Evolutionary conservation across 805 yeast genomes (phyloP).

Genomic region (Candida sphagnicola): DNA sequence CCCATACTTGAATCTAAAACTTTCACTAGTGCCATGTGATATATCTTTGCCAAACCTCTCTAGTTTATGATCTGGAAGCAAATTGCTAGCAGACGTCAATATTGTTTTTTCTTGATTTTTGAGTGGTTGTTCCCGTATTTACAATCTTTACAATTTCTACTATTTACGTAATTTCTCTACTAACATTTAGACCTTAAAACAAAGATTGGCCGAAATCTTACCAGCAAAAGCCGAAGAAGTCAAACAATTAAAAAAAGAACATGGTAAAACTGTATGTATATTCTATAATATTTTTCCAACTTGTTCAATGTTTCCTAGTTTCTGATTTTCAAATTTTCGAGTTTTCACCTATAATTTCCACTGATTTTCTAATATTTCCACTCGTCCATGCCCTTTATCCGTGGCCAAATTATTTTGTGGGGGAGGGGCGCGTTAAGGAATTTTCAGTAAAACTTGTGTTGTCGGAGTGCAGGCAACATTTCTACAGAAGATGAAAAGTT

Average conservation of each 20-base stretch:
- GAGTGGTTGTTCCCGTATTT: neutral
- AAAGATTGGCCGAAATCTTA: constrained; percentile 86
- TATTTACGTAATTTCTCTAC: constrained; percentile 8
- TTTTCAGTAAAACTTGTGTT: too few relatives aligned
- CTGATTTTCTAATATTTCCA: neutral
- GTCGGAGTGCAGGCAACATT: neutral
- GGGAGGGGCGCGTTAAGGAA: constrained; percentile 6
- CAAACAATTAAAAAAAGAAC: constrained; percentile 82
- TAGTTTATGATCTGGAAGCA: too few relatives aligned
- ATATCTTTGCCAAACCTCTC: too few relatives aligned
- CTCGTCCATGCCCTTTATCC: neutral
- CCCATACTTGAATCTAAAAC: too few relatives aligned
- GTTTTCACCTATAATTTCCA: neutral
- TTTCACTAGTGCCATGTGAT: too few relatives aligned
- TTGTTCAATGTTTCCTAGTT: too few relatives aligned
- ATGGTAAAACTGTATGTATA: constrained; percentile 74
- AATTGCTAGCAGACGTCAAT: too few relatives aligned
- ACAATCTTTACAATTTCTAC: neutral
- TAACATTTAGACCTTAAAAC: constrained; percentile 67
- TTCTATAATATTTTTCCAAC: too few relatives aligned
- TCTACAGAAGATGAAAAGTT: neutral
- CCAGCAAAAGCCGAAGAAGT: constrained; percentile 92
- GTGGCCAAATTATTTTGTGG: constrained; percentile 4
- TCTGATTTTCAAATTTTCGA: too few relatives aligned
- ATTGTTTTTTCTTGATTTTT: too few relatives aligned